Percentiles rank a stretch among this genome's conserved stretches.
These are phyloP conservation scores for Penicillium sp. DNA, from an alignment of 2,329 filamentous ascomycete genomes.

Conservation along the genomic window DNA sequence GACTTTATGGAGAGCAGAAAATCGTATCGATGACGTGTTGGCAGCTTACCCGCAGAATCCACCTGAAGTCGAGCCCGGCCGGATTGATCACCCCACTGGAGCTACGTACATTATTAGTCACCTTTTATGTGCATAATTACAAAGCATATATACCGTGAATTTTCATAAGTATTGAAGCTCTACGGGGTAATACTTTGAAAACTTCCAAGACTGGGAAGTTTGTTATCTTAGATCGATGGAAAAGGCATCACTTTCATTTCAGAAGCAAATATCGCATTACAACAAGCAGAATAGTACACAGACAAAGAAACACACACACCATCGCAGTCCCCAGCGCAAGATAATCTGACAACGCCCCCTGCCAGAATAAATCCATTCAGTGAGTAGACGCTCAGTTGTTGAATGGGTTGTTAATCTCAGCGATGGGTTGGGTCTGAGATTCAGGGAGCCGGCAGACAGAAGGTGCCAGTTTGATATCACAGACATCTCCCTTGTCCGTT, in stretches of 20 bases:
- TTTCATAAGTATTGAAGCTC: too few relatives aligned
- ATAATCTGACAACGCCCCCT: background rate
- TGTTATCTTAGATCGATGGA: too few relatives aligned
- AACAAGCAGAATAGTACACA: background rate
- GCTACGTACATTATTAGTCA: background rate
- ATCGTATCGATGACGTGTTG: slow-evolving; percentile 1
- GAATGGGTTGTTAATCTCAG: background rate
- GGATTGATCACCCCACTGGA: slow-evolving; percentile 6
- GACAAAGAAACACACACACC: background rate
- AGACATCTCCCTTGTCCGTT: background rate
- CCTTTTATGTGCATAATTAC: background rate
- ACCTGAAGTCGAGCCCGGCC: background rate
- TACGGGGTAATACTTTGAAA: too few relatives aligned
- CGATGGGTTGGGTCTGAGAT: background rate
- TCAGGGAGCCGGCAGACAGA: background rate
- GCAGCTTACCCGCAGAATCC: background rate
- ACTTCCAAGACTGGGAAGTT: too few relatives aligned
- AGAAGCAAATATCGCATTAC: background rate
- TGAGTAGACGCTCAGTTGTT: background rate
- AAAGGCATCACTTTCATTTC: too few relatives aligned
- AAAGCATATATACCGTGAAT: too few relatives aligned
- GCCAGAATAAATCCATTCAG: background rate
- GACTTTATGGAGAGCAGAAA: background rate
- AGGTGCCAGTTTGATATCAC: background rate
- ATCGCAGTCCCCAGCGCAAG: background rate